Base-by-base conservation (phyloP, 1,284 basidiomycete genomes). In the Malassezia obtusa region DNA sequence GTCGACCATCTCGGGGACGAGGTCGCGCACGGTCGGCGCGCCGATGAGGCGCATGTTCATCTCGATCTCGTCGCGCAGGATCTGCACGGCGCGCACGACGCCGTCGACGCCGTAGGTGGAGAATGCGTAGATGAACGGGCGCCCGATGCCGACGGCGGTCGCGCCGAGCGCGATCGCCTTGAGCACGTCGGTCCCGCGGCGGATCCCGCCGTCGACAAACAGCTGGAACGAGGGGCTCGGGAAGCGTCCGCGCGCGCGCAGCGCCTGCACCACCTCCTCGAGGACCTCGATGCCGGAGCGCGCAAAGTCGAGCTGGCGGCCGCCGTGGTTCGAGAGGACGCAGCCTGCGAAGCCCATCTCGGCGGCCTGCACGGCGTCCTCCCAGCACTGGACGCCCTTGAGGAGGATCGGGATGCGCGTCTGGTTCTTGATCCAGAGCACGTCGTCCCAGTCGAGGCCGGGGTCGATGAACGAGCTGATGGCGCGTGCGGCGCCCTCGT, bases 161-260 rank as follows among this genome's bases (percentile, higher is more conserved):
- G 90, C 91, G 15, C 90, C 91, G 24, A 95, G 78, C 62, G 88
- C 91, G 2, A 95, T 76, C 0, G 89, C 89, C 75, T 95, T 95
- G 49, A 95, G 76, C 8, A 92, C 83, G 73, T 73, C 73, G 30
- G 73, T 64, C 21, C 90, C 90, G 38, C 90, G 80, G 49, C 80
- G 79, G 30, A 89, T 78, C 4, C 89, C 90, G 14, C 90, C 90
- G 71, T 95, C 90, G 52, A 92, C 82, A 64, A 87, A 91, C 14
- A 95, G 86, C 82, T 81, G 80, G 51, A 79, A 60, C 2, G 19
- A n/a, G 8, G 26, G 35, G 57, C 75, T 76, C 52, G 72, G 73
- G 67, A 78, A 78, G 26, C 87, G 81, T 44, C 82, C 75, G 14
- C 78, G 80, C 64, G 81, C 79, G 58, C 82, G 82, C 19, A 95